These are phyloP conservation scores for Blumeria graminis DNA, from an alignment of 2,329 filamentous ascomycete species.

Conservation along the genomic window DNA sequence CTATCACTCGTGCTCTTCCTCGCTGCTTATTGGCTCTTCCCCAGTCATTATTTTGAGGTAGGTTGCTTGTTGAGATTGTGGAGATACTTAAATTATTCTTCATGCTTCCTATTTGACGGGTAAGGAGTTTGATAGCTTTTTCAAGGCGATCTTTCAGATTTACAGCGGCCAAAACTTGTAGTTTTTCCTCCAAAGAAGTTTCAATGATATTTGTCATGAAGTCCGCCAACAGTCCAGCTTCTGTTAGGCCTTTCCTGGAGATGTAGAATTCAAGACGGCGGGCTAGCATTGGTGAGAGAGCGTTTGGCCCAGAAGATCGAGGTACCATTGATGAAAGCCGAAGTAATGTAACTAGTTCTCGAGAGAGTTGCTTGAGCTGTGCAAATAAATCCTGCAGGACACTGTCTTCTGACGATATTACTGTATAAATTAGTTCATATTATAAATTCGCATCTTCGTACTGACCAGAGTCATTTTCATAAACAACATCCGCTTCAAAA, in stretches of 20 bases:
- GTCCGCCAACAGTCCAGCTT: constrained; percentile 71
- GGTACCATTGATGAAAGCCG: constrained; percentile 67
- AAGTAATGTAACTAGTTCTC: constrained; percentile 66
- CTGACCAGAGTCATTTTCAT: constrained; percentile 46
- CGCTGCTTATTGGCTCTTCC: constrained; percentile 23
- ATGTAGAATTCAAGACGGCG: constrained; percentile 76
- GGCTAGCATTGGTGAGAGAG: constrained; percentile 62
- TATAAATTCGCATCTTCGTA: background rate
- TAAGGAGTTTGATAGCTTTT: constrained; percentile 61
- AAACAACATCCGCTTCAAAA: constrained; percentile 58
- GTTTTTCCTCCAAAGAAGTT: constrained; percentile 70
- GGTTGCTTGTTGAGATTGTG: constrained; percentile 38
- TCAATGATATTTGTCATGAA: constrained; percentile 93
- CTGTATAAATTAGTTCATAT: constrained; percentile 6
- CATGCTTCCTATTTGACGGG: constrained; percentile 58
- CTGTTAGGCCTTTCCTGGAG: constrained; percentile 51
- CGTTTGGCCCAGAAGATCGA: constrained; percentile 35
- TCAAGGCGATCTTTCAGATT: constrained; percentile 56
- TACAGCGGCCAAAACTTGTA: constrained; percentile 61
- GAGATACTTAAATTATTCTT: constrained; percentile 77
- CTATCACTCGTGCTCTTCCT: constrained; percentile 8
- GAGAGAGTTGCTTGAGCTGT: constrained; percentile 59
- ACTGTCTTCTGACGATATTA: constrained; percentile 25
- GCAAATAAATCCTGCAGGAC: constrained; percentile 48
- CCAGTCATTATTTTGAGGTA: constrained; percentile 34